Conservation (phyloP, 2,329 filamentous ascomycete species). For the Aspergillus ibericus region DNA sequence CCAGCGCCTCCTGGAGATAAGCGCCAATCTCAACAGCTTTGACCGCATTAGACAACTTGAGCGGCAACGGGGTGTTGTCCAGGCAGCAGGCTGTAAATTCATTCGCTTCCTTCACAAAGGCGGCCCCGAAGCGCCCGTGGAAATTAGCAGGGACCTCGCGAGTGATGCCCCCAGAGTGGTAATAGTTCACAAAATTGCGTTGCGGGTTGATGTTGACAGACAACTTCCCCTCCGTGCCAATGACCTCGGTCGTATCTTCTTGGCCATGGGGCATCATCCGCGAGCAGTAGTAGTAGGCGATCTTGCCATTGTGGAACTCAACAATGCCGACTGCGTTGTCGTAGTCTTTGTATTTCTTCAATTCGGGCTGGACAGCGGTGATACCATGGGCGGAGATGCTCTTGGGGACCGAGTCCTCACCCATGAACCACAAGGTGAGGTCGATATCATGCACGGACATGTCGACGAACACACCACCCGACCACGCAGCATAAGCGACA, state of each 20-base stretch:
- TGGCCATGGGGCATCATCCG: slow-evolving; percentile 68
- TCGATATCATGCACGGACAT: slow-evolving; percentile 70
- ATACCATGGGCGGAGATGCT: slow-evolving; percentile 57
- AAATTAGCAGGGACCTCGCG: slow-evolving; percentile 63
- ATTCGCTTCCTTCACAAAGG: slow-evolving; percentile 64
- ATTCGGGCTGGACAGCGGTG: slow-evolving; percentile 58
- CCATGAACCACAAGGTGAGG: slow-evolving; percentile 63
- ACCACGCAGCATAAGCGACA: slow-evolving; percentile 63
- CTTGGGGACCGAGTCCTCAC: slow-evolving; percentile 55
- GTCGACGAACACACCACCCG: slow-evolving; percentile 68
- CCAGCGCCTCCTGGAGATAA: slow-evolving; percentile 57
- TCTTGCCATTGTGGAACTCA: slow-evolving; percentile 63
- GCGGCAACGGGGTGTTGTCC: slow-evolving; percentile 56
- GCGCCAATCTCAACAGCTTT: slow-evolving; percentile 59
- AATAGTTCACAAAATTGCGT: slow-evolving; percentile 56
- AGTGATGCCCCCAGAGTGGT: slow-evolving; percentile 55
- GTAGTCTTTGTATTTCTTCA: slow-evolving; percentile 57
- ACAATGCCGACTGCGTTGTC: slow-evolving; percentile 65
- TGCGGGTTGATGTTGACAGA: slow-evolving; percentile 61
- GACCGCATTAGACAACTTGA: slow-evolving; percentile 59
- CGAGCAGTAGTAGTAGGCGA: slow-evolving; percentile 63
- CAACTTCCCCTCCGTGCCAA: slow-evolving; percentile 65
- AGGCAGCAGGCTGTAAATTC: slow-evolving; percentile 63
- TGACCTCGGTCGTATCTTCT: slow-evolving; percentile 66
- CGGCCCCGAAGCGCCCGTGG: slow-evolving; percentile 62